phyloP scores from a whole-genome alignment of 768 basidiomycete species.

The Lentinus brumalis region DNA sequence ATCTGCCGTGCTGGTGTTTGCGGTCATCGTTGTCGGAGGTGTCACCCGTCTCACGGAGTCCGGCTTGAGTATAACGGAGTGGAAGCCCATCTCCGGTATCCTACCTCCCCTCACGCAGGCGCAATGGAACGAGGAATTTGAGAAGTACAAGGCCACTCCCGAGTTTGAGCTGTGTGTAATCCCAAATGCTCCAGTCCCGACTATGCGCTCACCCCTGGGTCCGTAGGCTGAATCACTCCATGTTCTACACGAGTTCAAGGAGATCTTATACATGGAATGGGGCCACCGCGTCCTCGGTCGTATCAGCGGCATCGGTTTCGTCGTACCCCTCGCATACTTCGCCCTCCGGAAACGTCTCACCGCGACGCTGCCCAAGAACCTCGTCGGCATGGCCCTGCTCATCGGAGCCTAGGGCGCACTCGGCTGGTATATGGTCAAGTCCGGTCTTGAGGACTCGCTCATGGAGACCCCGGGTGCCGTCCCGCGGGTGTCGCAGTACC shows the following conservation, averaged over 20 bases:
- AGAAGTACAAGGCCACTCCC: slow-evolving; percentile 92
- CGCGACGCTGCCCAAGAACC: slow-evolving; percentile 56
- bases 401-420: slow-evolving; percentile 91
- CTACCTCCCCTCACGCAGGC: slow-evolving; percentile 75
- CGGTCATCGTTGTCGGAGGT: slow-evolving; percentile 93
- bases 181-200: neutral
- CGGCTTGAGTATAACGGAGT: slow-evolving; percentile 97
- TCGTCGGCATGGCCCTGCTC: slow-evolving; percentile 73
- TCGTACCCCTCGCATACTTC: slow-evolving; percentile 85
- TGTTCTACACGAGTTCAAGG: slow-evolving; percentile 89
- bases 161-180: slow-evolving; percentile 89
- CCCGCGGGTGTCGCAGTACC: slow-evolving; percentile 95
- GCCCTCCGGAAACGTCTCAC: slow-evolving; percentile 69
- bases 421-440: slow-evolving; percentile 99
- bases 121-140: slow-evolving; percentile 88
- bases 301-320: slow-evolving; percentile 78
- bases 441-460: slow-evolving; percentile 83
- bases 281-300: slow-evolving; percentile 92
- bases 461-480: slow-evolving; percentile 82
- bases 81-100: slow-evolving; percentile 89
- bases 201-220: neutral
- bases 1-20: slow-evolving; percentile 85
- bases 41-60: slow-evolving; percentile 97
- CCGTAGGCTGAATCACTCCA: slow-evolving; percentile 84
- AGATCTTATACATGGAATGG: slow-evolving; percentile 99